Percentiles rank a stretch among this genome's conserved stretches.
Evolutionary conservation across 23 red algal species (phyloP).

Genomic region (Pyropia yezoensis): DNA sequence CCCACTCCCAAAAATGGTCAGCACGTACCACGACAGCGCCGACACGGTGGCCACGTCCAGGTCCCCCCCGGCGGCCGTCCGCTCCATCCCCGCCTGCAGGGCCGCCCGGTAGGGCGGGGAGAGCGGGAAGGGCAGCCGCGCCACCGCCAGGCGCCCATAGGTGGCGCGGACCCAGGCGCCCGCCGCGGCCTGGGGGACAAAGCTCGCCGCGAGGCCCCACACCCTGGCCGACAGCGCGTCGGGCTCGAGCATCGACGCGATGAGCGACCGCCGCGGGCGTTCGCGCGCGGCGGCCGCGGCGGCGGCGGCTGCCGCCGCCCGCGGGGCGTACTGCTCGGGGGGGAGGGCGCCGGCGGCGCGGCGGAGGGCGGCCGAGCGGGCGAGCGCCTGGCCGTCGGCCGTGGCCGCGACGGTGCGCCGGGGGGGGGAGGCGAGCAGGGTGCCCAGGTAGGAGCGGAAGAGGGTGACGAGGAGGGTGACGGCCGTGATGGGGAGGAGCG

Average conservation of each 20-base stretch:
- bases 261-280: not conserved
- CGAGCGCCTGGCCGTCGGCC: not conserved
- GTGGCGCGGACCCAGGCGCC: conserved; percentile 4
- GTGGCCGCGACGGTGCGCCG: not conserved
- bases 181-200: not conserved
- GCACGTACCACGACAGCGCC: conserved; percentile 15
- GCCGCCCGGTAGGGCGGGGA: conserved; percentile 1
- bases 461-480: not conserved
- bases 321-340: not conserved
- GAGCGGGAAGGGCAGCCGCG: conserved; percentile 5
- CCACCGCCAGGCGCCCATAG: conserved; percentile 4
- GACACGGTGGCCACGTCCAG: conserved; percentile 5
- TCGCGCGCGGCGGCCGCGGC: not conserved
- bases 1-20: conserved; percentile 9
- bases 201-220: not conserved
- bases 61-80: not conserved
- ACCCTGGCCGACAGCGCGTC: not conserved
- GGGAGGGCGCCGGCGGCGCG: not conserved
- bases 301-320: not conserved
- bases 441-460: not conserved
- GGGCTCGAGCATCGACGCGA: not conserved
- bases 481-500: not conserved
- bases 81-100: conserved; percentile 16
- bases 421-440: not conserved
- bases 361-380: not conserved